Evolutionary conservation across 106 monocot genomes (phyloP).

Genomic region (Iris macrosiphon): DNA sequence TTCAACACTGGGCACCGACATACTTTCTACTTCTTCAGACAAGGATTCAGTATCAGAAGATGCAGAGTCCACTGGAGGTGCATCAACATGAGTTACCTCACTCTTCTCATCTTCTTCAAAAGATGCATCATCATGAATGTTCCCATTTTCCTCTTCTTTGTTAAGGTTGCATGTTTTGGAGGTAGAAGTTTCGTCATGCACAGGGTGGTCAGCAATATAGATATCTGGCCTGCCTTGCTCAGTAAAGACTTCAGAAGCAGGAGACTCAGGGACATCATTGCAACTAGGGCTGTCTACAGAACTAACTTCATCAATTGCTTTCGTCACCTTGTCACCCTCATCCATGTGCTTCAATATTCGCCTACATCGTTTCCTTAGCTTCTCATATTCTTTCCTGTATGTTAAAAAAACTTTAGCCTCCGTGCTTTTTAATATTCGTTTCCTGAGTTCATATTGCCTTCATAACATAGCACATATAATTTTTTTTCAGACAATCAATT

Average conservation of each 20-base stretch:
- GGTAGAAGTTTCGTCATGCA: not conserved
- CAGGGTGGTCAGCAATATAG: not conserved
- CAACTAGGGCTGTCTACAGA: slow-evolving; percentile 13
- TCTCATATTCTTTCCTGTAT: slow-evolving; percentile 61
- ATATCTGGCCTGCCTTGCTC: slow-evolving; percentile 6
- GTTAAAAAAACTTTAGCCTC: not conserved
- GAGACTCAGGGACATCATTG: slow-evolving; percentile 24
- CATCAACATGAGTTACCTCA: slow-evolving; percentile 5
- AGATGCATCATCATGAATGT: not conserved
- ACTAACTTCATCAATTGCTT: slow-evolving; percentile 13
- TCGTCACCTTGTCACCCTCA: slow-evolving; percentile 19
- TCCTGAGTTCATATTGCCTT: no score
- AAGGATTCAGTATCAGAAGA: slow-evolving; percentile 38
- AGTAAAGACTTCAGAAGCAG: slow-evolving; percentile 4
- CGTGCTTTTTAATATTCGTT: not conserved
- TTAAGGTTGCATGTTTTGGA: not conserved
- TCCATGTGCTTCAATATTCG: slow-evolving; percentile 16
- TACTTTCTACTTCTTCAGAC: slow-evolving; percentile 28
- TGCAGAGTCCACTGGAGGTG: slow-evolving; percentile 9
- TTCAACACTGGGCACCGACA: not conserved
- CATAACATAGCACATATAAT: no score
- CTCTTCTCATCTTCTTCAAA: slow-evolving; percentile 2
- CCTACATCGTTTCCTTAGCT: slow-evolving; percentile 52
- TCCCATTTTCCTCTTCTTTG: not conserved
- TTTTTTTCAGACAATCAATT: not conserved